Evolutionary conservation across 2,329 filamentous ascomycete genomes (phyloP).

Genomic region (Ophiostoma pallidulum): DNA sequence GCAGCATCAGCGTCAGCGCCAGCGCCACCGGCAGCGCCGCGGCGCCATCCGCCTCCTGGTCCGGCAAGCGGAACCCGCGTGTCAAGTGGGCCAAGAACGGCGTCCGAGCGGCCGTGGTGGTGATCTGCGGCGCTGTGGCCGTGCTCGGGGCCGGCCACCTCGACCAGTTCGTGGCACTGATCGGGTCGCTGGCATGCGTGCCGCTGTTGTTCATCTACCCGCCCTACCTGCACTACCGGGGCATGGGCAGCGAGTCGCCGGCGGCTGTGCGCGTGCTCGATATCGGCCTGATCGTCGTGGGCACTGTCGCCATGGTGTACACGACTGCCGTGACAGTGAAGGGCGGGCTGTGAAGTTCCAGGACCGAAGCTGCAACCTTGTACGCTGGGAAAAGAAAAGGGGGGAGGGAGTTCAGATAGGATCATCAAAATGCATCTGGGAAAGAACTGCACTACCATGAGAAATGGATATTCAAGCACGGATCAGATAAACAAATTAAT

Average conservation of each 20-base stretch:
- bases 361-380: too few relatives aligned
- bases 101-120: conserved; percentile 48
- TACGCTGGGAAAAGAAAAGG: too few relatives aligned
- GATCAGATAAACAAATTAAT: too few relatives aligned
- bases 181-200: conserved; percentile 64
- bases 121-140: conserved; percentile 50
- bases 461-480: too few relatives aligned
- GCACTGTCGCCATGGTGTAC: conserved; percentile 52
- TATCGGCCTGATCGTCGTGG: not conserved
- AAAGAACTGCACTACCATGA: too few relatives aligned
- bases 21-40: too few relatives aligned
- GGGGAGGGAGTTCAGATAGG: too few relatives aligned
- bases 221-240: conserved; percentile 59
- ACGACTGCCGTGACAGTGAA: conserved; percentile 52
- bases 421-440: too few relatives aligned
- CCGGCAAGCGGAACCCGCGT: conserved; percentile 52
- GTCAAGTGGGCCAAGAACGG: conserved; percentile 73
- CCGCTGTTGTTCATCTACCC: conserved; percentile 72
- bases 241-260: conserved; percentile 45
- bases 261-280: conserved; percentile 43
- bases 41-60: conserved; percentile 34
- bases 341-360: conserved; percentile 3
- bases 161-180: conserved; percentile 65
- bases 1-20: conserved; percentile 20
- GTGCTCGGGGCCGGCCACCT: conserved; percentile 58